A percentile compares a stretch with the other conserved stretches of the same genome.
Evolutionary conservation across 225 moss, liverwort and hornwort species (phyloP).

Genomic region (Sphagnum contortum): DNA sequence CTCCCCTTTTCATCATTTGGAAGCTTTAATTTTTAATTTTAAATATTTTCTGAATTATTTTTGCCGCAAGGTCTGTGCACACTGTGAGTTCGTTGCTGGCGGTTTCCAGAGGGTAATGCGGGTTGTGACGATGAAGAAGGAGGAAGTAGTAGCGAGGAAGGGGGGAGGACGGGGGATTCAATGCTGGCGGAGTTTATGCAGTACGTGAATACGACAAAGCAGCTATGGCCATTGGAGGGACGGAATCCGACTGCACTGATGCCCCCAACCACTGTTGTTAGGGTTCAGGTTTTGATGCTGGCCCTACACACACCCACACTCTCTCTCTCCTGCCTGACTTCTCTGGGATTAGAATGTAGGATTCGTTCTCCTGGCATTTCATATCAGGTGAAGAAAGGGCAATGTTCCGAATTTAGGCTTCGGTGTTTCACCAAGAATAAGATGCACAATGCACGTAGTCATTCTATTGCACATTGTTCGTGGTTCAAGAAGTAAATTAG

Average conservation of each 20-base stretch:
- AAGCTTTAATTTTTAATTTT: too few relatives aligned
- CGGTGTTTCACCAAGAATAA: too few relatives aligned
- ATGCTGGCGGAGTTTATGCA: slow-evolving; percentile 69
- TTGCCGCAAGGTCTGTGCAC: background rate
- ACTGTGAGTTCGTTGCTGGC: background rate
- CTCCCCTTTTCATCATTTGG: background rate
- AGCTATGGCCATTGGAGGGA: slow-evolving; percentile 74
- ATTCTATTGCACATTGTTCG: too few relatives aligned
- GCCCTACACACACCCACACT: background rate
- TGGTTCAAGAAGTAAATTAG: too few relatives aligned
- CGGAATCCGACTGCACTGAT: slow-evolving; percentile 69
- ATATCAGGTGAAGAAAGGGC: background rate
- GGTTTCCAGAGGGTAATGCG: background rate
- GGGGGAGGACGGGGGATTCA: slow-evolving; percentile 10
- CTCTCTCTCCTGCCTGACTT: slow-evolving; percentile 1
- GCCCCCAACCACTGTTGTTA: slow-evolving; percentile 70
- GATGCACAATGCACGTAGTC: too few relatives aligned
- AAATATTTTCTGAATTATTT: too few relatives aligned
- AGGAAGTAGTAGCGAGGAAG: background rate
- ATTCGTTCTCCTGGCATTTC: background rate
- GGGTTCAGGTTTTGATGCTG: slow-evolving; percentile 29
- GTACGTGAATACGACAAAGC: slow-evolving; percentile 66
- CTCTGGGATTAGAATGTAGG: background rate
- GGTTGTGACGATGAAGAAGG: background rate
- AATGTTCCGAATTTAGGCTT: too few relatives aligned